Conservation (phyloP, 495 filamentous ascomycete genomes). For the Trypethelium eluteriae region DNA sequence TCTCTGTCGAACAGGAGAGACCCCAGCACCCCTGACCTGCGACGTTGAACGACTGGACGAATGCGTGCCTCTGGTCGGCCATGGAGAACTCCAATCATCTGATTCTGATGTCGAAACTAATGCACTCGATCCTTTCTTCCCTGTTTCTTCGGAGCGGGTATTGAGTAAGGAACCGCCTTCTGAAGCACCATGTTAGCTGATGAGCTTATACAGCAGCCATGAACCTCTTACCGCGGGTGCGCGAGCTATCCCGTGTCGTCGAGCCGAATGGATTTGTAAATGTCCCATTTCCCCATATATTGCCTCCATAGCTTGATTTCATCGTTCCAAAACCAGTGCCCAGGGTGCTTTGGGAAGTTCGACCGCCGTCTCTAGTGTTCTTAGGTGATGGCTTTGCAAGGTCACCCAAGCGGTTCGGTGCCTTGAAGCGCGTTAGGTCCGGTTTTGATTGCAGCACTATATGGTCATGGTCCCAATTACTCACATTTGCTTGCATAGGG, state of each 20-base stretch:
- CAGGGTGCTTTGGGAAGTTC: background rate
- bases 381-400: background rate
- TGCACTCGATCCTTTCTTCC: background rate
- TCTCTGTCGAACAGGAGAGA: conserved; percentile 3
- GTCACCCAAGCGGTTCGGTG: conserved; percentile 1
- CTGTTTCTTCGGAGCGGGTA: background rate
- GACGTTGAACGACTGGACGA: conserved; percentile 2
- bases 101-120: conserved; percentile 4
- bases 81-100: background rate
- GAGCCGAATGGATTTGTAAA: background rate
- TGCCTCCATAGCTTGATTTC: conserved; percentile 10
- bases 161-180: background rate
- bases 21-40: background rate
- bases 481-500: background rate
- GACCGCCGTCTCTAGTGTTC: background rate
- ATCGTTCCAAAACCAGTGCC: background rate
- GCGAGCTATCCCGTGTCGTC: background rate
- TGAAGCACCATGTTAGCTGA: background rate
- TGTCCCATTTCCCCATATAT: conserved; percentile 1
- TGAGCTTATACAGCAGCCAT: background rate
- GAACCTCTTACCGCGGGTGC: background rate
- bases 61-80: background rate
- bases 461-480: background rate
- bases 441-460: background rate
- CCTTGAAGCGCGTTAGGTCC: background rate